These are phyloP conservation scores for Leccinum griseonigrum DNA, from an alignment of 1,284 basidiomycete genomes.

Conservation along the genomic window DNA sequence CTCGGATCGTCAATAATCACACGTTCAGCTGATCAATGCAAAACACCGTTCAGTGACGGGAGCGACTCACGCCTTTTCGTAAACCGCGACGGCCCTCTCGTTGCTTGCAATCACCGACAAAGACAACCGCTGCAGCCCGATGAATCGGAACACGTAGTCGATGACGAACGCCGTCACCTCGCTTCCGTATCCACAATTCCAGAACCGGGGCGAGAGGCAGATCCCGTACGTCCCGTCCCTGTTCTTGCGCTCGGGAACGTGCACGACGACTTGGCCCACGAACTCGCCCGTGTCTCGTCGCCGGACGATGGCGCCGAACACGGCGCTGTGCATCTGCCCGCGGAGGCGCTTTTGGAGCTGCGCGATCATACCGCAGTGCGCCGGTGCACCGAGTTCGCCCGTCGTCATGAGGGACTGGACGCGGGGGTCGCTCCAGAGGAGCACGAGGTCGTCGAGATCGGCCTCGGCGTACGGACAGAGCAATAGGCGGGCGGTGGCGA, in stretches of 20 bases:
- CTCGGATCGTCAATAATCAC: background rate
- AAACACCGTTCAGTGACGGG: background rate
- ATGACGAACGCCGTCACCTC: slow-evolving; percentile 34
- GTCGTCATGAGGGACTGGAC: slow-evolving; percentile 33
- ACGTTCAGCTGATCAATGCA: background rate
- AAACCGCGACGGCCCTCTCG: slow-evolving; percentile 30
- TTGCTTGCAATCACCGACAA: slow-evolving; percentile 33
- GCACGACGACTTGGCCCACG: slow-evolving; percentile 37
- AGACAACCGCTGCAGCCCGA: slow-evolving; percentile 35
- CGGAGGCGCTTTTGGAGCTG: slow-evolving; percentile 29
- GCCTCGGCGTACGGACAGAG: slow-evolving; percentile 31
- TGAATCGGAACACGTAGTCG: slow-evolving; percentile 33
- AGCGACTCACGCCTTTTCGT: slow-evolving; percentile 33
- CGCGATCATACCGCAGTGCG: slow-evolving; percentile 9
- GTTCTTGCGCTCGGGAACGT: slow-evolving; percentile 26
- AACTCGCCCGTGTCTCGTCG: slow-evolving; percentile 33
- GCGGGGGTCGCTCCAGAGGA: slow-evolving; percentile 35
- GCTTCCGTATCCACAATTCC: slow-evolving; percentile 36
- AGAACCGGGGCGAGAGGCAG: slow-evolving; percentile 30
- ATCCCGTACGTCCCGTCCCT: slow-evolving; percentile 34
- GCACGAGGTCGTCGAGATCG: slow-evolving; percentile 35
- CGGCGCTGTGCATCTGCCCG: slow-evolving; percentile 28
- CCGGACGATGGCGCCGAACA: slow-evolving; percentile 36
- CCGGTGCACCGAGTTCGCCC: slow-evolving; percentile 25
- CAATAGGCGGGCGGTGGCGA: slow-evolving; percentile 31